These are phyloP conservation scores for Aspergillus pseudoglaucus DNA, from an alignment of 2,329 filamentous ascomycete genomes.

Conservation along the genomic window DNA sequence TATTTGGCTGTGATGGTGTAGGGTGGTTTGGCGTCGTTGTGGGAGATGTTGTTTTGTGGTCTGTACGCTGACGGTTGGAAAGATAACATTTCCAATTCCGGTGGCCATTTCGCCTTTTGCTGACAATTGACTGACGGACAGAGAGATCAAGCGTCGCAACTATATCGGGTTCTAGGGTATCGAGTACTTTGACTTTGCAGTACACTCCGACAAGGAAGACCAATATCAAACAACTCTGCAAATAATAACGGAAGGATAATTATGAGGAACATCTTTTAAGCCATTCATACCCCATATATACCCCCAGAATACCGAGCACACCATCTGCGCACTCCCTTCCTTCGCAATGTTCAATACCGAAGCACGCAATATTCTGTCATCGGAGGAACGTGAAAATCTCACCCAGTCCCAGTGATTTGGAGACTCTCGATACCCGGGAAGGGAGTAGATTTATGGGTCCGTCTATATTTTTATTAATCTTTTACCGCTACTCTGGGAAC, in stretches of 20 bases:
- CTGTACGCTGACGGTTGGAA: not conserved
- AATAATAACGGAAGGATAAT: constrained; percentile 1
- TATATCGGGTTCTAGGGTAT: not conserved
- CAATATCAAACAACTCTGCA: not conserved
- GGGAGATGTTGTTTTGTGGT: not conserved
- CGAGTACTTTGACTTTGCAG: not conserved
- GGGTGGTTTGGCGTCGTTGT: constrained; percentile 1
- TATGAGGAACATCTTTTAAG: not conserved
- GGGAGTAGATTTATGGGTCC: no score
- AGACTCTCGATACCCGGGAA: no score
- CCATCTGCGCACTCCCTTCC: not conserved
- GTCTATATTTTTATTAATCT: no score
- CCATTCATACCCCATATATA: not conserved
- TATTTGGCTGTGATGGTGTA: constrained; percentile 26
- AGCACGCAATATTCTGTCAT: constrained; percentile 17
- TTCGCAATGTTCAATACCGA: constrained; percentile 1
- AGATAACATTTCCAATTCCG: not conserved
- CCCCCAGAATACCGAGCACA: not conserved
- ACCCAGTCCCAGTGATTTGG: not conserved
- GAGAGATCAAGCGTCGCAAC: not conserved
- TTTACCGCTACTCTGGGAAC: no score
- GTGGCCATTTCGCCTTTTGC: not conserved
- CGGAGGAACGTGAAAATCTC: not conserved
- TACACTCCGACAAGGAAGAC: not conserved
- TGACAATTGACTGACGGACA: not conserved